A percentile compares a stretch with the other conserved stretches of the same genome.
These are phyloP conservation scores for Solanum paucissectum DNA, from an alignment of 257 asterid species.

Conservation along the genomic window DNA sequence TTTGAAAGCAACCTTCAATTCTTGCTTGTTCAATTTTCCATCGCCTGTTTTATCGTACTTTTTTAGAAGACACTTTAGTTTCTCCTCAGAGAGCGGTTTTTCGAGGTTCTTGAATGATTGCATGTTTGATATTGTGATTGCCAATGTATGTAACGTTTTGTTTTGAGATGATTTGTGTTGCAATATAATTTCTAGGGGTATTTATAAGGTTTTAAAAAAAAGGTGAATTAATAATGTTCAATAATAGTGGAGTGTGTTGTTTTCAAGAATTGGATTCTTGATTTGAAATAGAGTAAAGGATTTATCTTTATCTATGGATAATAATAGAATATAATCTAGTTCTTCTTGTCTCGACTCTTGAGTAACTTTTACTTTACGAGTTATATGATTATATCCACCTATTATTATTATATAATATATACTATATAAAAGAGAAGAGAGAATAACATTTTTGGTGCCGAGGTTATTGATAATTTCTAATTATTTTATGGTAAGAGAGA, in stretches of 20 bases:
- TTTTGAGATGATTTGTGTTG: neutral
- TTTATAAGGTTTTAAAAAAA: neutral
- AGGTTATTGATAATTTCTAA: neutral
- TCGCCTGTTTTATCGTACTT: constrained; percentile 2
- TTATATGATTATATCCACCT: too few species aligned
- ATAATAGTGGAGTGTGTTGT: neutral
- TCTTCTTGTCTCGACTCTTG: neutral
- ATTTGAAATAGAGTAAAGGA: neutral
- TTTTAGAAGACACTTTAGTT: neutral
- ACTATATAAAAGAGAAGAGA: neutral
- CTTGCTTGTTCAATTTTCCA: neutral
- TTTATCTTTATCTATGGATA: neutral
- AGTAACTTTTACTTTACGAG: neutral
- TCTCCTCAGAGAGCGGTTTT: neutral
- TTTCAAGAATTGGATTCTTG: neutral
- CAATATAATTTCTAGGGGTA: neutral
- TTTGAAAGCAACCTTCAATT: constrained; percentile 4
- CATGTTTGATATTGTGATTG: neutral
- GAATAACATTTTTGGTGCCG: neutral
- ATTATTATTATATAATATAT: too few species aligned
- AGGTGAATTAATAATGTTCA: neutral
- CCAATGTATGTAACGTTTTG: neutral
- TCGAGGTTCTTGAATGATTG: neutral
- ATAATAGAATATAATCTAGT: neutral
- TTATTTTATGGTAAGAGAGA: neutral